Evolutionary conservation across 1,139 yeast genomes (phyloP), one percentile per base, ranked within the genome.

Genomic region (Trichomonascaceae sp.): DNA sequence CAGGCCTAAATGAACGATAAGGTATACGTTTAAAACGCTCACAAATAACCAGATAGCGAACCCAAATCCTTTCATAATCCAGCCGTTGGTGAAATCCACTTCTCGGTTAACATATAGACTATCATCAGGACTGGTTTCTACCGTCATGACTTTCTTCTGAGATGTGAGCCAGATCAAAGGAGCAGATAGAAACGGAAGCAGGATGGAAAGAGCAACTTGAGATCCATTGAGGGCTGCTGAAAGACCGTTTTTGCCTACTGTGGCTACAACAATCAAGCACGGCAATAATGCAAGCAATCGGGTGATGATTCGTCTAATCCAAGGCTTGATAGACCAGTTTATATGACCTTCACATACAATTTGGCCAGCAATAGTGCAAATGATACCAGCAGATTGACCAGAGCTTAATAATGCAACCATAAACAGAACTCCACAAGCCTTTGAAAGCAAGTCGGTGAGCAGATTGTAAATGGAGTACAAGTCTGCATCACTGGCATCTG

Each of bases 331-430:
- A 17, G 79, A 79, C 95, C 95, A 87, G 57, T 82, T 79, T 47
- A 87, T 77, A 65, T 86, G 89, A 1, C 96, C 95, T 67, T 87
- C 95, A 60, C 87, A 79, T 3, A 87, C 90, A 62, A 87, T 84
- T 67, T 87, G 95, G 9, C 95, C 95, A 0, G 95, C 88, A 70
- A 87, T 84, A 0, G 96, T 87, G 66, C 95, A 87, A 1, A 87
- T 91, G 56, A 87, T 83, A 49, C 95, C 95, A 0, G 96, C 91
- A 57, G 88, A 82, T 64, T 85, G 88, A 9, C 95, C 96, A 56
- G 88, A 82, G 61, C 84, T 79, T 39, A 87, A 71, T 60, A 87
- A 73, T 0, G 95, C 93, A 47, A 86, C 70, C 81, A 86, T 86
- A 70, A 87, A 87, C 0, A 87, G 72, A 0, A 88, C 83, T 32